These are phyloP conservation scores for Musa balbisiana DNA, from an alignment of 202 grass and related monocot genomes.

Conservation along the genomic window DNA sequence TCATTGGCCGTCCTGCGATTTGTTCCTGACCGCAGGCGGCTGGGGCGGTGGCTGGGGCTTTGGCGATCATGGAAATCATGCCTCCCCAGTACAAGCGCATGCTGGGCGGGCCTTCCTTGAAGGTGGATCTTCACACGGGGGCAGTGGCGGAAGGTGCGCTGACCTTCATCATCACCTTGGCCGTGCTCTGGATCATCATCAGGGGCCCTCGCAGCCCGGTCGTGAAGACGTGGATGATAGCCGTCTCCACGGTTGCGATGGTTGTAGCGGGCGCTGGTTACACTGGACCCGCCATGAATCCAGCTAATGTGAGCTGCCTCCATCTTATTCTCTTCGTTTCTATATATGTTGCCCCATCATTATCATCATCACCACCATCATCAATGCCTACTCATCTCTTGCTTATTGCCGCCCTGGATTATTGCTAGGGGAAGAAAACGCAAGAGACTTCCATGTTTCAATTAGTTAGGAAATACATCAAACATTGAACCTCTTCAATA, in stretches of 20 bases:
- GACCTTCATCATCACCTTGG: conserved; percentile 71
- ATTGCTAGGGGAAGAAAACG: not conserved
- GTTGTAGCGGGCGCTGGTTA: conserved; percentile 60
- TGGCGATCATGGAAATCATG: conserved; percentile 68
- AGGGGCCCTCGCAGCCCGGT: conserved; percentile 59
- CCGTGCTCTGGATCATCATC: conserved; percentile 57
- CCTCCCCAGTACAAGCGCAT: conserved; percentile 73
- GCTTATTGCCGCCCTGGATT: no score
- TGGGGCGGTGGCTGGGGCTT: conserved; percentile 67
- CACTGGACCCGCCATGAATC: conserved; percentile 92
- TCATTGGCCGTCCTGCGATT: not conserved
- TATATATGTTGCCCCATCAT: not conserved
- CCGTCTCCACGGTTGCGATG: conserved; percentile 46
- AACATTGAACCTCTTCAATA: not conserved
- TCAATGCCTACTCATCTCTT: not conserved
- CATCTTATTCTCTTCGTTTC: not conserved
- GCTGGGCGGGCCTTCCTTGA: conserved; percentile 63
- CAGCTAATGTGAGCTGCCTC: conserved; percentile 64
- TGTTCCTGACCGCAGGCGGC: conserved; percentile 33
- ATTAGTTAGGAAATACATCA: not conserved
- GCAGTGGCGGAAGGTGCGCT: conserved; percentile 60
- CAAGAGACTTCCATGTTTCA: not conserved
- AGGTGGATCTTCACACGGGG: conserved; percentile 72
- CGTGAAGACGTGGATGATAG: conserved; percentile 56
- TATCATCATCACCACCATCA: no score